Base-by-base conservation (phyloP, 179 eudicot genomes). In the Amaranthus tricolor region DNA sequence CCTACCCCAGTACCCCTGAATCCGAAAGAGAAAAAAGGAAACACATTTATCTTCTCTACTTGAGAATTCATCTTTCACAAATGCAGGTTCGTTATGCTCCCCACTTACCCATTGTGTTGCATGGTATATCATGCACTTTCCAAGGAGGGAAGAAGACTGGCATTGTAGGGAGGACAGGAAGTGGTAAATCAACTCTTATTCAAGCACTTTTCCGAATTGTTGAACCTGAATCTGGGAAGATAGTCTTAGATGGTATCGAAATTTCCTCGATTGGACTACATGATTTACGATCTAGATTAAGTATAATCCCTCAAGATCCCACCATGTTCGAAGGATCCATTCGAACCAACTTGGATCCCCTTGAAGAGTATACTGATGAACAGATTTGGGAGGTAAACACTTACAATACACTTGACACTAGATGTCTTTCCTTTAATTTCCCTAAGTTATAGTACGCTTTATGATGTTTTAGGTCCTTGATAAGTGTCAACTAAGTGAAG, bases 281-380 rank as follows among this genome's bases (percentile, higher is more conserved):
- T 74, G 94, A 89, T 84, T 66, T 89, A 24, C 82, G 91, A 45
- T 84, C 93, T 40, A 84, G 86, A 73, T 60, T 89, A 56, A 89
- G 90, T 82, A 89, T 89, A 61, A 89, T 89, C 56, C 91, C 93
- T 0, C 93, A 89, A 67, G 93, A 89, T 71, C 93, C 93, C 47
- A 89, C 93, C 77, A 87, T 89, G 91, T 89, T 89, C 60, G 88
- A 89, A 79, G 94, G 94, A 51, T 86, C 87, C n/a, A 78, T 89
- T 2, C 82, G 94, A 55, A 86, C 84, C 75, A 89, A 89, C 78
- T 76, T 89, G 70, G 94, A 89, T 56, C 94, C 91, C 12, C 89
- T 89, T 50, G 91, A 83, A 77, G 88, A 89, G 78, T 80, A 85
- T 58, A 64, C 87, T 6, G 93, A 89, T 77, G 90, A 87, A 43